Evolutionary conservation across 768 basidiomycete species (phyloP), one percentile per base, ranked within the genome.

Genomic region (Rickenella mellea): DNA sequence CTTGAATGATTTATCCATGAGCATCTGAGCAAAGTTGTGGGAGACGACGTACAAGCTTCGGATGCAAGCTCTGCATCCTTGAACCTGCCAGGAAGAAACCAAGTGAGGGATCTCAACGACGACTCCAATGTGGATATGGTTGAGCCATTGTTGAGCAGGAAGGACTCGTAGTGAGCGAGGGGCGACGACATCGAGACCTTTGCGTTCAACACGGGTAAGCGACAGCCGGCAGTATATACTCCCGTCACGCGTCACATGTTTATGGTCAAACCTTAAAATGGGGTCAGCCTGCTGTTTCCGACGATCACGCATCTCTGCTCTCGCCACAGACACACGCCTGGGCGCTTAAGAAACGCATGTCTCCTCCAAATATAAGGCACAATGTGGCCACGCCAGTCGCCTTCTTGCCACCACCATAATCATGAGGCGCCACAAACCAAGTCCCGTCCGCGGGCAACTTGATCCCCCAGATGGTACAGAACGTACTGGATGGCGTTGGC

Each of bases 41-140:
- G 46, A 47, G 39, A 42, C 42, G 47, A 86, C 91, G 73, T 51
- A 94, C 93, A 69, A 55, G 84, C 78, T 75, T 98, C 94, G 10
- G 90, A 91, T 46, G 88, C 92, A 39, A 98, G 68, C 60, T 97
- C 93, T 35, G 92, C 91, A 71, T 97, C 93, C 63, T 90, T 91
- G 74, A 98, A 97, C 49, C 92, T 76, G 46, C 93, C 93, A 32
- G 94, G 94, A 32, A 98, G 66, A 53, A 98, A 80, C 92, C 93
- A 98, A 35, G 91, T 92, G 44, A 97, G 64, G 28, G 90, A 92
- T 49, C 90, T 72, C 49, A 98, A 63, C 21, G 84, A 79, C 14
- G 85, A 89, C 62, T 98, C 94, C 51, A 97, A 64, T n/a, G 80
- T 76, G 15, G 84, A 80, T 39, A 97, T 86, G 17, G 86, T 80